Conservation (phyloP, 73 alveolate species). For the Stentor roeselii region DNA sequence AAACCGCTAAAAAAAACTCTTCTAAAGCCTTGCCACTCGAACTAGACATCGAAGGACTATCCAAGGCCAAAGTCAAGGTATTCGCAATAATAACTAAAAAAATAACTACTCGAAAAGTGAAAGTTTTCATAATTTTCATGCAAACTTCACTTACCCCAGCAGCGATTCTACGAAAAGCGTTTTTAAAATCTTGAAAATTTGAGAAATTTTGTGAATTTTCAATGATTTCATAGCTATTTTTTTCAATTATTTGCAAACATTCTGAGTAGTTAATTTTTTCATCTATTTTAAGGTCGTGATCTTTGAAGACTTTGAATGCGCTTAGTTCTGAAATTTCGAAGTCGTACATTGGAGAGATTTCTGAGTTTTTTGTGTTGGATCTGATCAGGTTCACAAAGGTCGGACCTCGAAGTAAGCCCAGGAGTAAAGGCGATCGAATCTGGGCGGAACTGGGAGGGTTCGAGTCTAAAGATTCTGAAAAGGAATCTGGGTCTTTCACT, state of each 20-base stretch:
- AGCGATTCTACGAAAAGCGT: background rate
- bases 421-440: no score
- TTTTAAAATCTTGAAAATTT: background rate
- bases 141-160: background rate
- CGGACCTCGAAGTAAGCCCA: no score
- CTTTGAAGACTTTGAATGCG: no score
- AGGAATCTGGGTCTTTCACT: no score
- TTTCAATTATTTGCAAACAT: background rate
- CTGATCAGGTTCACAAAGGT: no score
- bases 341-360: no score
- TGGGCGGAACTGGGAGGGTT: no score
- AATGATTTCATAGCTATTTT: background rate
- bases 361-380: no score
- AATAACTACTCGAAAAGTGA: slow-evolving; percentile 45
- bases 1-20: slow-evolving; percentile 44
- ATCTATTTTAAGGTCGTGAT: no score
- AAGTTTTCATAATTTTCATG: slow-evolving; percentile 24
- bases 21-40: slow-evolving; percentile 31
- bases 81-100: slow-evolving; percentile 55
- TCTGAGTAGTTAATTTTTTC: slow-evolving; percentile 7
- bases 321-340: no score
- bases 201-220: background rate
- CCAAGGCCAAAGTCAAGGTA: slow-evolving; percentile 72
- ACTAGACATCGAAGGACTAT: slow-evolving; percentile 65
- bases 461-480: no score